A percentile compares a stretch with the other conserved stretches of the same genome.
phyloP scores from a whole-genome alignment of 2,329 filamentous ascomycete species.

The Ophiostoma populinum region DNA sequence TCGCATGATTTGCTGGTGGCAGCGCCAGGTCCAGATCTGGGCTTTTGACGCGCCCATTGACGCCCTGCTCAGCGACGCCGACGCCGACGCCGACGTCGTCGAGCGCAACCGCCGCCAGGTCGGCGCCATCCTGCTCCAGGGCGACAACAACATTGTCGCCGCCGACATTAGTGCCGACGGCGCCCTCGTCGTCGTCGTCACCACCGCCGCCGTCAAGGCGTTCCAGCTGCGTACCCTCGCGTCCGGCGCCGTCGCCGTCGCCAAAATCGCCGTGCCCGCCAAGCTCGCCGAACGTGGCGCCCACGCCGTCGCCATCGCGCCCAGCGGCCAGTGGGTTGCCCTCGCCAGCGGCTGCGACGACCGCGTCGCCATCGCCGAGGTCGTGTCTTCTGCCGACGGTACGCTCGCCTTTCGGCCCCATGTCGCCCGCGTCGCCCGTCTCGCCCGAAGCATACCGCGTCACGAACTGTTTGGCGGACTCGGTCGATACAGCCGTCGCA shows the following conservation, averaged over 20 bases:
- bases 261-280: slow-evolving; percentile 48
- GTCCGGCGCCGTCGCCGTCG: slow-evolving; percentile 42
- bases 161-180: slow-evolving; percentile 51
- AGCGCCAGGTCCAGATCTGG: slow-evolving; percentile 75
- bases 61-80: slow-evolving; percentile 24
- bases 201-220: slow-evolving; percentile 55
- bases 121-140: slow-evolving; percentile 49
- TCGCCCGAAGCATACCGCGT: slow-evolving; percentile 31
- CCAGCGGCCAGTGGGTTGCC: slow-evolving; percentile 52
- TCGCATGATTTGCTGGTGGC: slow-evolving; percentile 82
- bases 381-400: slow-evolving; percentile 19
- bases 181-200: slow-evolving; percentile 58
- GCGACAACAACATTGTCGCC: slow-evolving; percentile 70
- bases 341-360: slow-evolving; percentile 17
- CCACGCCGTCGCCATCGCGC: slow-evolving; percentile 50
- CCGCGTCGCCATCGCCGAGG: slow-evolving; percentile 26
- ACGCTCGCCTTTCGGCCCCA: slow-evolving; percentile 19
- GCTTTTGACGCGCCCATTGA: slow-evolving; percentile 29
- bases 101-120: slow-evolving; percentile 46
- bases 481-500: slow-evolving; percentile 58
- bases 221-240: slow-evolving; percentile 47
- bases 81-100: slow-evolving; percentile 15
- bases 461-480: slow-evolving; percentile 45
- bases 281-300: slow-evolving; percentile 52
- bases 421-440: slow-evolving; percentile 28